Evolutionary conservation across 2,329 filamentous ascomycete species (phyloP).

Genomic region (Ophiosphaerella herpotricha): DNA sequence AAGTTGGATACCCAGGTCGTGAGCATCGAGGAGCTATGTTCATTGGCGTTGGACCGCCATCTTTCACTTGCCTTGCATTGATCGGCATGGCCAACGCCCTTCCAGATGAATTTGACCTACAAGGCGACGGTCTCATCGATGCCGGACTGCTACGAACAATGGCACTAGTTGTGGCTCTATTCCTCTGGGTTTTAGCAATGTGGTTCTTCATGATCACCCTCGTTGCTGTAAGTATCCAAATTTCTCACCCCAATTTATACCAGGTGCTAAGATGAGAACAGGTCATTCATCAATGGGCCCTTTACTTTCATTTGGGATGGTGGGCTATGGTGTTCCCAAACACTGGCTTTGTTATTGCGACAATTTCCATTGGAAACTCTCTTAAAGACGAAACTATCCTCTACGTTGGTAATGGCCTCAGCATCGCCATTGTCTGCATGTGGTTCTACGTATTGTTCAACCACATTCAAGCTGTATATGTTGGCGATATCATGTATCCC

Average conservation of each 20-base stretch:
- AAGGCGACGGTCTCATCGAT: conserved; percentile 54
- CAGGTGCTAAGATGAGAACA: conserved; percentile 16
- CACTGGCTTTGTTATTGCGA: conserved; percentile 50
- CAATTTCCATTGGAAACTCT: conserved; percentile 46
- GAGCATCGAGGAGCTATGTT: conserved; percentile 73
- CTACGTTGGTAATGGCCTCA: conserved; percentile 53
- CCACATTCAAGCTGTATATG: conserved; percentile 57
- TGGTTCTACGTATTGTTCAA: conserved; percentile 60
- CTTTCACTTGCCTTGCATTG: conserved; percentile 72
- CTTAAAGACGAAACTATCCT: conserved; percentile 42
- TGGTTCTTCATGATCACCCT: conserved; percentile 59
- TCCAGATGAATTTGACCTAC: conserved; percentile 52
- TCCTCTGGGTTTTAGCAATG: conserved; percentile 67
- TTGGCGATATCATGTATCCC: conserved; percentile 60
- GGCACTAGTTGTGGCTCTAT: conserved; percentile 57
- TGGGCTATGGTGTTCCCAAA: conserved; percentile 61
- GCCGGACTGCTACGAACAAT: conserved; percentile 49
- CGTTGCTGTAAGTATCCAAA: conserved; percentile 38
- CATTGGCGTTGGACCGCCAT: conserved; percentile 75
- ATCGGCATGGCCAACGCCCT: conserved; percentile 68
- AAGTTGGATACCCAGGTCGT: conserved; percentile 64
- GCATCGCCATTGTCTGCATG: conserved; percentile 56
- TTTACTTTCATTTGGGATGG: conserved; percentile 66
- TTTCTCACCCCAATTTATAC: conserved; percentile 34
- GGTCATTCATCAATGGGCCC: conserved; percentile 39